These are phyloP conservation scores for Fusarium sp. DNA, from an alignment of 2,329 filamentous ascomycete genomes.

Conservation along the genomic window DNA sequence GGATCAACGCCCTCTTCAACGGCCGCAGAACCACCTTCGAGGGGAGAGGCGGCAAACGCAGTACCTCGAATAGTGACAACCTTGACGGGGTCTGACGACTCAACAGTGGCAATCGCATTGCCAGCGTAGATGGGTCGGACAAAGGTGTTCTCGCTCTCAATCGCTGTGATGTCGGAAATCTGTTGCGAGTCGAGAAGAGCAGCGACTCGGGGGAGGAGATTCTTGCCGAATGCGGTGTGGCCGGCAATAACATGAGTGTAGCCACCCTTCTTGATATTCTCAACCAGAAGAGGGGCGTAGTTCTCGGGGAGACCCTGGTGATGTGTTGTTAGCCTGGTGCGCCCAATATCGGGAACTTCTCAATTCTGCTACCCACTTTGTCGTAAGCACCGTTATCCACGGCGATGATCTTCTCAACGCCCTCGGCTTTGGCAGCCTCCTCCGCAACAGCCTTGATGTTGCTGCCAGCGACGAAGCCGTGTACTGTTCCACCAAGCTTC, in stretches of 20 bases:
- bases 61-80: slow-evolving; percentile 94
- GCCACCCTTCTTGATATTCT: slow-evolving; percentile 96
- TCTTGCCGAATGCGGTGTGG: slow-evolving; percentile 98
- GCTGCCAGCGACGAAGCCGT: slow-evolving; percentile 88
- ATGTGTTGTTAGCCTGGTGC: slow-evolving; percentile 26
- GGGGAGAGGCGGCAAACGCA: slow-evolving; percentile 84
- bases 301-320: slow-evolving; percentile 89
- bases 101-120: slow-evolving; percentile 96
- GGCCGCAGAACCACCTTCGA: slow-evolving; percentile 80
- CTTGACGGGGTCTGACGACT: slow-evolving; percentile 89
- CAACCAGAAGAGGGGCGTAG: slow-evolving; percentile 91
- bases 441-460: slow-evolving; percentile 83
- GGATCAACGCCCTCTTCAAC: slow-evolving; percentile 89
- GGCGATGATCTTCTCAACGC: slow-evolving; percentile 91
- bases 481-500: slow-evolving; percentile 88
- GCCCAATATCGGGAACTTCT: neutral
- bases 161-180: slow-evolving; percentile 89
- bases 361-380: slow-evolving; percentile 71
- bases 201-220: slow-evolving; percentile 89
- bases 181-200: slow-evolving; percentile 94
- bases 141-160: slow-evolving; percentile 94
- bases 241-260: slow-evolving; percentile 93
- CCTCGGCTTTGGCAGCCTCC: slow-evolving; percentile 89
- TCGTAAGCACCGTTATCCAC: slow-evolving; percentile 94
- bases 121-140: slow-evolving; percentile 97